Evolutionary conservation across 176 grass and related monocot species (phyloP), one percentile per base, ranked within the genome.

Genomic region (Eragrostis nindensis): DNA sequence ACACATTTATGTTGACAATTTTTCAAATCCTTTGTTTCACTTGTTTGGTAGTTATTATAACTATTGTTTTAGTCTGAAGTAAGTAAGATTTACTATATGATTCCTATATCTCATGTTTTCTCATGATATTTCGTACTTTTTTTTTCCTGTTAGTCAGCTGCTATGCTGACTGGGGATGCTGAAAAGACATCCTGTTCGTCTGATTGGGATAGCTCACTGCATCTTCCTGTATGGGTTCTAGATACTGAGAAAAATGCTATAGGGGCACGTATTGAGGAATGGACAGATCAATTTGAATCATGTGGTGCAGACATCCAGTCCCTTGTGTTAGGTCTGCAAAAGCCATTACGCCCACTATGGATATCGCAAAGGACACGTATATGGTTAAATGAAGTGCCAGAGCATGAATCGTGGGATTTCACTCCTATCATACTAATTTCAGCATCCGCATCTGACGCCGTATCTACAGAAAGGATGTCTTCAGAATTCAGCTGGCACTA

Each of bases 371-470:
- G 75, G 75, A 91, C 92, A 76, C 88, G 86, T 1, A 98, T 98
- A 77, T 98, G 95, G 95, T 77, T 98, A 82, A 98, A 98, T 84
- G 95, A 98, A 88, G 88, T 98, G 47, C 92, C 95, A 13, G 81
- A 88, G 22, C 76, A 85, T 85, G 68, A 91, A 19, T 95, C 90
- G 8, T 98, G 86, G 90, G 86, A 94, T 74, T 94, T 98, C 81
- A 94, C 90, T 74, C 95, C 95, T 53, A 84, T 98, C 12, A 95
- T 98, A 66, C 71, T 98, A 54, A 62, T 98, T 76, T 95, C 92
- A 13, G 80, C 92, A 81, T 98, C 95, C 16, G 80, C 87, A 65
- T 83, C 85, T 82, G 76, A 79, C 73, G 16, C 69, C 45, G 64
- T 91, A 59, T 55, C 85, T 76, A 84, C 87, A 49, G 77, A 85